Percentiles rank a stretch among this genome's conserved stretches.
Evolutionary conservation across 371 early-diverging fungal species (phyloP).

Genomic region (Rhizopus sp.): DNA sequence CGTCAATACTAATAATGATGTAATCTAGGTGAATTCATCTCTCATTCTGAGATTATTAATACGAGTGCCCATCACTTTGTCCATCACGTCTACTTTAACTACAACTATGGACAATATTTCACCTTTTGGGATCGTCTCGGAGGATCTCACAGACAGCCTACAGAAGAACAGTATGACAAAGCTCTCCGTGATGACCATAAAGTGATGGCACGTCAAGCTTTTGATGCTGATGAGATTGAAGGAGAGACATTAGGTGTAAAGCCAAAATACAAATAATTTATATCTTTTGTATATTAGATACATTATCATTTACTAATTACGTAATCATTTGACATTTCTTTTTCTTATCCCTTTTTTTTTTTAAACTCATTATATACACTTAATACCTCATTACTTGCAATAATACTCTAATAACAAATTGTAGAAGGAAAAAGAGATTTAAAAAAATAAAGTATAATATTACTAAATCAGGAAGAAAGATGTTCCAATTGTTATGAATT

Average conservation of each 20-base stretch:
- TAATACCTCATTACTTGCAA: no score
- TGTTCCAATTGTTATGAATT: no score
- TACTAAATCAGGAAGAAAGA: no score
- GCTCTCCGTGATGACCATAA: constrained; percentile 61
- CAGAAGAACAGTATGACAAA: constrained; percentile 67
- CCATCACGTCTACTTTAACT: constrained; percentile 97
- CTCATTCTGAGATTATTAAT: constrained; percentile 65
- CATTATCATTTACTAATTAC: not conserved
- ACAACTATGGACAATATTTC: constrained; percentile 97
- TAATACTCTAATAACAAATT: no score
- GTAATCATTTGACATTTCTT: no score
- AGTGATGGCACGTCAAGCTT: constrained; percentile 69
- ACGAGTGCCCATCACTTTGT: constrained; percentile 94
- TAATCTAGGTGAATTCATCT: constrained; percentile 61
- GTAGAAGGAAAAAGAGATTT: no score
- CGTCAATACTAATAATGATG: not conserved
- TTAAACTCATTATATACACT: no score
- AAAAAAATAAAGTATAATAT: no score
- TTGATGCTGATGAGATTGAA: constrained; percentile 65
- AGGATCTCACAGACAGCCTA: constrained; percentile 72
- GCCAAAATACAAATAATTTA: constrained; percentile 1
- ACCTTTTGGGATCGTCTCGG: constrained; percentile 85
- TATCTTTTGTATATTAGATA: not conserved
- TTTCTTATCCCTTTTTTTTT: no score
- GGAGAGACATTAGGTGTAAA: constrained; percentile 13